These are phyloP conservation scores for Cocos nucifera DNA, from an alignment of 176 grass and related monocot genomes.

Conservation along the genomic window DNA sequence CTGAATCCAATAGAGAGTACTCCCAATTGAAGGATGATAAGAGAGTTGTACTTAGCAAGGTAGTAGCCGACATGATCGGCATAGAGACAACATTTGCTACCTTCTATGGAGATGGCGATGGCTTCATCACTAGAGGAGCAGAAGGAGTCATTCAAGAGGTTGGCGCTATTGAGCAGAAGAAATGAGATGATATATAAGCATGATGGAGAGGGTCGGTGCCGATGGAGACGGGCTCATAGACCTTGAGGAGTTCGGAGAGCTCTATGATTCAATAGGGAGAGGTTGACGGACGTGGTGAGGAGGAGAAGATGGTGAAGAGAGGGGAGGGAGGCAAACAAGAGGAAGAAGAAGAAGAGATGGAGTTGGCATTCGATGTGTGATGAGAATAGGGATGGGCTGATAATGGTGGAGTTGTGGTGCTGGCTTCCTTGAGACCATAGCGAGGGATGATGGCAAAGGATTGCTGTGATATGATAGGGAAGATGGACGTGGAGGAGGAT, in stretches of 20 bases:
- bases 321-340: not conserved
- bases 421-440: constrained; percentile 53
- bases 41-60: no score
- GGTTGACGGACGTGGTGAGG: constrained; percentile 16
- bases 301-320: not conserved
- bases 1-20: not conserved
- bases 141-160: constrained; percentile 53
- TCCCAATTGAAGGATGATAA: not conserved
- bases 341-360: constrained; percentile 46
- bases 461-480: constrained; percentile 8
- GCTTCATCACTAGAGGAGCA: constrained; percentile 78
- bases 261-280: constrained; percentile 51
- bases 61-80: not conserved
- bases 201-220: constrained; percentile 57
- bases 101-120: constrained; percentile 82
- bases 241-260: constrained; percentile 67
- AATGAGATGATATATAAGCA: constrained; percentile 23
- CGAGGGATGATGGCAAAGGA: constrained; percentile 44
- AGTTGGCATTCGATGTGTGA: constrained; percentile 88
- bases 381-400: constrained; percentile 72
- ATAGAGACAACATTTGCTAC: constrained; percentile 56
- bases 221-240: constrained; percentile 86
- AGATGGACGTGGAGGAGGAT: no score
- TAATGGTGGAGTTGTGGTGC: constrained; percentile 75
- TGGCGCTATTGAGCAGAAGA: constrained; percentile 42